Base-by-base conservation (phyloP, 192 early-diverging fungal species). In the Thamnidium elegans region DNA sequence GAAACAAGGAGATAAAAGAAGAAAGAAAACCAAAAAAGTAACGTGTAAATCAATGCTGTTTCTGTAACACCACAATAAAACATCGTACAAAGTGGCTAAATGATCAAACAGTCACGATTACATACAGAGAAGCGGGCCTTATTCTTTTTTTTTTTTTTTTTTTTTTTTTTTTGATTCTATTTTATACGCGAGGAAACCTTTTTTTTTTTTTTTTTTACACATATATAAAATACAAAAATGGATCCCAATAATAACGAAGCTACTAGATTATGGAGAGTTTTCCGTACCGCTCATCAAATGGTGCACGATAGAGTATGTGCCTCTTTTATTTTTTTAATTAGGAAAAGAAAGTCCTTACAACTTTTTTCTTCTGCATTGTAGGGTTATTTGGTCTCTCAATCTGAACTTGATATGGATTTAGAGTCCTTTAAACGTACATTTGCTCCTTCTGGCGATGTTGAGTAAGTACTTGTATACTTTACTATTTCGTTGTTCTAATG, bases 251-350 rank as follows among this genome's bases (percentile, higher is more conserved):
- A 59, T 45, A 75, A 62, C 59, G 91, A 92, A 78, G 74, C 87
- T 44, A 81, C 89, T 31, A 79, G 89, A 47, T 72, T 93, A 66
- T 91, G 85, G 86, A 87, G 89, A 66, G 92, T 94, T 15, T 94
- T 88, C 79, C 81, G 87, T 58, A 98, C 96, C 3, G 78, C 93
- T 17, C 90, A 94, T 70, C 83, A 97, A 76, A 90, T 98, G 87
- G 89, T 93, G 63, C 67, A 76, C 50, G 92, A 96, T 78, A 74
- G 96, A 82, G 90, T 89, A 76, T 69, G 68, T 52, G 30, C 19
- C 17, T 11, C 17, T 30, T 42, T 39, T n/a, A n/a, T n/a, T 5
- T 66, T 72, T 26, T 50, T 53, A 10, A 13, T 15, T 21, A 65
- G 17, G 17, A 43, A 52, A 43, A 7, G 14, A 34, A 15, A 45